Percentiles rank a stretch among this genome's conserved stretches.
Conservation (phyloP, 1,284 basidiomycete genomes). For the Exsudoporus floridanus region DNA sequence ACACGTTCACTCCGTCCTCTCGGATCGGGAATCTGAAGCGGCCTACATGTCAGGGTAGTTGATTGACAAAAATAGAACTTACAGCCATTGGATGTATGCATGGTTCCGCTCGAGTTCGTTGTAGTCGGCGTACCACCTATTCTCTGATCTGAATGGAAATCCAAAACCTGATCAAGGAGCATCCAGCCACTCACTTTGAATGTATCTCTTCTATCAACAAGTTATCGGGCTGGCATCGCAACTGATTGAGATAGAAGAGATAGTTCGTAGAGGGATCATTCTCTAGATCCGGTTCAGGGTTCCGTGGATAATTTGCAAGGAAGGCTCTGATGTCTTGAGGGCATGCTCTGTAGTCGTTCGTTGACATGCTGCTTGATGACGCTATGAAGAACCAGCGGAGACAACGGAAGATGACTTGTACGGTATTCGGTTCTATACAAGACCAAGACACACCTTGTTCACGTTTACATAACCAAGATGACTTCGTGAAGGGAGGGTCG, state of each 20-base stretch:
- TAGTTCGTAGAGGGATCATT: slow-evolving; percentile 47
- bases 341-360: slow-evolving; percentile 17
- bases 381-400: slow-evolving; percentile 13
- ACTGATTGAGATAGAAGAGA: slow-evolving; percentile 61
- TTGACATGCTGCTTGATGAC: slow-evolving; percentile 18
- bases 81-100: slow-evolving; percentile 76
- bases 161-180: background rate
- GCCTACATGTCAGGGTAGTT: slow-evolving; percentile 1
- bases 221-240: slow-evolving; percentile 61
- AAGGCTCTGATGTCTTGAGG: slow-evolving; percentile 64
- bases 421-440: slow-evolving; percentile 2
- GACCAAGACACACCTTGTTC: background rate
- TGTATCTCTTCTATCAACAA: slow-evolving; percentile 64
- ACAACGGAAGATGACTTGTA: slow-evolving; percentile 20
- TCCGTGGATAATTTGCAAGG: slow-evolving; percentile 56
- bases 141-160: slow-evolving; percentile 1
- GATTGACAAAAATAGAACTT: slow-evolving; percentile 29
- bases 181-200: slow-evolving; percentile 43
- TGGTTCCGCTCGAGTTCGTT: slow-evolving; percentile 66
- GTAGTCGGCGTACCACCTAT: slow-evolving; percentile 65
- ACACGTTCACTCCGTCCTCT: slow-evolving; percentile 68
- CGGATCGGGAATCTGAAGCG: slow-evolving; percentile 60
- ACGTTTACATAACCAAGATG: background rate
- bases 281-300: slow-evolving; percentile 38
- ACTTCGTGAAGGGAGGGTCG: background rate